Evolutionary conservation across 768 basidiomycete species (phyloP).

Genomic region (Brasilioporus rufonigricans): DNA sequence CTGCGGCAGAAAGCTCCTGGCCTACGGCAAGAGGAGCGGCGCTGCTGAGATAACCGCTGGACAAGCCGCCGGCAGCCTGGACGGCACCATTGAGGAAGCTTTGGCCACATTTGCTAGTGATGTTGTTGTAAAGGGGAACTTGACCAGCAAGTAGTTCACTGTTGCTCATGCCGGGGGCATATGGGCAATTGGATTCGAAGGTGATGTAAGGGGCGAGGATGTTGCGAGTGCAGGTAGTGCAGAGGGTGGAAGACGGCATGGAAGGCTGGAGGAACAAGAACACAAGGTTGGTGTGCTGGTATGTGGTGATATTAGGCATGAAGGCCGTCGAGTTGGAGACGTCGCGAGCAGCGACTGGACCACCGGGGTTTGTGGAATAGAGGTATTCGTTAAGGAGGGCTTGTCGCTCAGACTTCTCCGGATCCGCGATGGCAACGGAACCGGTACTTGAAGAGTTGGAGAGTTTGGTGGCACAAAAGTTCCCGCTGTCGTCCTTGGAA

Average conservation of each 20-base stretch:
- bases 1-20: conserved; percentile 27
- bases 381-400: conserved; percentile 25
- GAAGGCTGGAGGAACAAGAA: conserved; percentile 75
- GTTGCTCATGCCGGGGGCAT: conserved; percentile 67
- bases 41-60: conserved; percentile 34
- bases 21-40: conserved; percentile 25
- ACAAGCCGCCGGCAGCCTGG: conserved; percentile 64
- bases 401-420: conserved; percentile 9
- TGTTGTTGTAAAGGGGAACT: conserved; percentile 56
- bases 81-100: conserved; percentile 69
- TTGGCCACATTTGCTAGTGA: conserved; percentile 62
- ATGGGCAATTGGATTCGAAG: conserved; percentile 70
- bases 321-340: conserved; percentile 22
- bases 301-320: conserved; percentile 55
- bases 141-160: conserved; percentile 70
- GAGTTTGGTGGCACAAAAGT: conserved; percentile 65
- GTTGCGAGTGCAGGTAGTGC: conserved; percentile 78
- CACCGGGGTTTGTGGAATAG: conserved; percentile 18
- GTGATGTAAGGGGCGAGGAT: conserved; percentile 74
- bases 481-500: conserved; percentile 65
- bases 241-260: conserved; percentile 52
- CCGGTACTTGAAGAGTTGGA: conserved; percentile 29
- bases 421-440: conserved; percentile 10
- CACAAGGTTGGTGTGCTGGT: conserved; percentile 57
- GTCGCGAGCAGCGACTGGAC: conserved; percentile 28